phyloP scores from a whole-genome alignment of 1,284 basidiomycete genomes.

The Malassezia japonica region DNA sequence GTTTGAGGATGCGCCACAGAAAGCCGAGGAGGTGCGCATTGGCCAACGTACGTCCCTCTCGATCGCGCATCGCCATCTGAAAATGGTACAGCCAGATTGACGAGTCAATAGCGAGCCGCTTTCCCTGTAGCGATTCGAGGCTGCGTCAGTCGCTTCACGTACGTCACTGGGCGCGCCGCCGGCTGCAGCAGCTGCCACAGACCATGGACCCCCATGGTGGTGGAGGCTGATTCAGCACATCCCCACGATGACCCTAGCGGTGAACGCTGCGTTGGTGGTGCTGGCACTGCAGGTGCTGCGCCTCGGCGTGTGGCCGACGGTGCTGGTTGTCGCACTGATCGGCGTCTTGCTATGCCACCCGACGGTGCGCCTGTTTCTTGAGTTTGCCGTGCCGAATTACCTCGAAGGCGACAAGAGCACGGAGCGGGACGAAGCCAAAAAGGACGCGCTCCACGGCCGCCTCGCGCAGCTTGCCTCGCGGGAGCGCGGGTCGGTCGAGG shows the following conservation, averaged over 20 bases:
- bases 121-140: constrained; percentile 46
- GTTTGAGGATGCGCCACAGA: constrained; percentile 68
- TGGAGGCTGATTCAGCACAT: background rate
- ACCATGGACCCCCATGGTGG: constrained; percentile 45
- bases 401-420: background rate
- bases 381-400: constrained; percentile 7
- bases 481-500: background rate
- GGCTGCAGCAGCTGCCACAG: constrained; percentile 48
- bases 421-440: background rate
- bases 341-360: constrained; percentile 6
- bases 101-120: constrained; percentile 65
- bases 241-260: background rate
- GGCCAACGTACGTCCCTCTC: constrained; percentile 76
- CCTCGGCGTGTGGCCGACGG: constrained; percentile 1
- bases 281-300: constrained; percentile 8
- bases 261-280: constrained; percentile 7
- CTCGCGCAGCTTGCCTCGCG: background rate
- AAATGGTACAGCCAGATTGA: constrained; percentile 89
- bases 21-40: constrained; percentile 96
- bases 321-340: background rate
- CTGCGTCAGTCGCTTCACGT: constrained; percentile 14
- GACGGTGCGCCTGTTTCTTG: constrained; percentile 8
- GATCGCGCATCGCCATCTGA: constrained; percentile 89
- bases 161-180: constrained; percentile 46
- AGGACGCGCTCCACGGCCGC: constrained; percentile 2